phyloP scores from a whole-genome alignment of 306 rosid genomes.

The Canavalia ensiformis region DNA sequence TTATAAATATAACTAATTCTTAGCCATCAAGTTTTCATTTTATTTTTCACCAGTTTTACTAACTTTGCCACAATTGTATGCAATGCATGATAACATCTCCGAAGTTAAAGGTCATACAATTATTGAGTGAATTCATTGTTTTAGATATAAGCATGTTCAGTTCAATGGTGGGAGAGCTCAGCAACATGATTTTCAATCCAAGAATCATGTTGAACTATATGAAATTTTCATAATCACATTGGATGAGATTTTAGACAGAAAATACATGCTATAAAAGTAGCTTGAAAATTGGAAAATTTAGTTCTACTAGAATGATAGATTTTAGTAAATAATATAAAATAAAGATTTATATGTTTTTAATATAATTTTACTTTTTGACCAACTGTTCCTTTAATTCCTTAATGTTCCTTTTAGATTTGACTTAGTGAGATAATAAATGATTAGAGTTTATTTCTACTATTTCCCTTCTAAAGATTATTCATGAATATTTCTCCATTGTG shows the following conservation, averaged over 20 bases:
- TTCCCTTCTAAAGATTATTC: neutral
- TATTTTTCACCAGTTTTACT: constrained; percentile 16
- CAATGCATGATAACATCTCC: constrained; percentile 19
- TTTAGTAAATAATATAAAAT: neutral
- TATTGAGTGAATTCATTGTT: neutral
- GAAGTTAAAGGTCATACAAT: neutral
- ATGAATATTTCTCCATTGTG: constrained; percentile 6
- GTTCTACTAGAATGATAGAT: constrained; percentile 8
- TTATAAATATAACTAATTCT: constrained; percentile 15
- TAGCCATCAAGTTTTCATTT: constrained; percentile 26
- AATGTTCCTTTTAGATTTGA: constrained; percentile 1
- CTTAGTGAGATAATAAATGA: constrained; percentile 14
- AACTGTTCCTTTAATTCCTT: neutral
- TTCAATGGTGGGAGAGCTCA: no score
- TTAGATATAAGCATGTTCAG: no score
- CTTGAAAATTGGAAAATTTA: neutral
- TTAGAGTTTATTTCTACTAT: constrained; percentile 23
- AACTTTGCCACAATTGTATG: constrained; percentile 2
- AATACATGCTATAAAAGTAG: neutral
- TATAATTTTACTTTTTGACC: neutral
- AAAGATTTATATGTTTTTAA: constrained; percentile 1
- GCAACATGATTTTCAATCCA: no score
- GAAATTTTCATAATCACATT: no score
- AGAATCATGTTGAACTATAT: no score
- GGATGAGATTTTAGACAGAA: no score